Evolutionary conservation across 768 basidiomycete genomes (phyloP).

Genomic region (Neoboletus subvelutipes): DNA sequence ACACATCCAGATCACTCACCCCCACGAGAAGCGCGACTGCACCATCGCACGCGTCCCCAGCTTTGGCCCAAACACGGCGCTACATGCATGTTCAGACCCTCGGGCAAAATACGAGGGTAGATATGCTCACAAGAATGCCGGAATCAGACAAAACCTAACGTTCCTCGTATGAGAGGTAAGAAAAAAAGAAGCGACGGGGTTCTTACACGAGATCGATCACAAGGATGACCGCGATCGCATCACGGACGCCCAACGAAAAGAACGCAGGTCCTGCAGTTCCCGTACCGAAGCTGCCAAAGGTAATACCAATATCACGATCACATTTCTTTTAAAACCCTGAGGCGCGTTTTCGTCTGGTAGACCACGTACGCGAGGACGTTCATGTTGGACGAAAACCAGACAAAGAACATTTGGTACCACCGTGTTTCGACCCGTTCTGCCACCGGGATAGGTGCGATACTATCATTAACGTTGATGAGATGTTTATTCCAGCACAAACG

Average conservation of each 20-base stretch:
- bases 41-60: slow-evolving; percentile 60
- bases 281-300: slow-evolving; percentile 41
- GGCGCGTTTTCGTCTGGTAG: no score
- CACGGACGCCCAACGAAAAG: slow-evolving; percentile 45
- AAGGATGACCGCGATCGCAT: slow-evolving; percentile 41
- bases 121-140: slow-evolving; percentile 38
- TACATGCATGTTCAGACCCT: slow-evolving; percentile 15
- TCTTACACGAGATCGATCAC: slow-evolving; percentile 47
- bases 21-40: slow-evolving; percentile 53
- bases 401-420: slow-evolving; percentile 49
- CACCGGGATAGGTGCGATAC: slow-evolving; percentile 40
- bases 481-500: background rate
- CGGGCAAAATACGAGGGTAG: background rate
- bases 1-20: slow-evolving; percentile 33
- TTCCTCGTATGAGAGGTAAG: background rate
- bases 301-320: background rate
- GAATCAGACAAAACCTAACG: slow-evolving; percentile 34
- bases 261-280: slow-evolving; percentile 52
- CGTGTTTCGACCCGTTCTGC: slow-evolving; percentile 39
- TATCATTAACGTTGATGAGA: slow-evolving; percentile 6
- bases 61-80: slow-evolving; percentile 54
- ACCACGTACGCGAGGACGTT: slow-evolving; percentile 42
- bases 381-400: slow-evolving; percentile 50
- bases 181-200: no score
- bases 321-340: background rate